phyloP scores from a whole-genome alignment of 2,329 filamentous ascomycete species.

The Hypomyces perniciosus region DNA sequence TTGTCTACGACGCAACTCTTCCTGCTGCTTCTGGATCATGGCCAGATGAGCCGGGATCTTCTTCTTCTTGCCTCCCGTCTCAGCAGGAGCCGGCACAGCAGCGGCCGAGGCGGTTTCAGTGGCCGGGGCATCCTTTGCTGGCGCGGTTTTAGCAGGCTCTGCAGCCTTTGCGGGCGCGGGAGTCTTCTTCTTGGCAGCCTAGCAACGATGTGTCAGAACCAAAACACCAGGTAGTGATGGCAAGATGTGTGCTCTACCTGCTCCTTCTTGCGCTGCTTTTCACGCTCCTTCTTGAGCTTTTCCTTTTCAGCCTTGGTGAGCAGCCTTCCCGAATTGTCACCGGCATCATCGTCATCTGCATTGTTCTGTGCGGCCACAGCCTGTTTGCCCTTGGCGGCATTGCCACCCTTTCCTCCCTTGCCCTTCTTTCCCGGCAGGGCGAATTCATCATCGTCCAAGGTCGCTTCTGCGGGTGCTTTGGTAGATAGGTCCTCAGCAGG shows the following conservation, averaged over 20 bases:
- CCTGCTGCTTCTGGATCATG: conserved; percentile 75
- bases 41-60: conserved; percentile 74
- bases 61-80: conserved; percentile 69
- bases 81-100: conserved; percentile 32
- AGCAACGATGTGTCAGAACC: conserved; percentile 12
- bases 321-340: conserved; percentile 57
- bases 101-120: conserved; percentile 43
- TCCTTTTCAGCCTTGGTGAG: conserved; percentile 99
- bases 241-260: conserved; percentile 51
- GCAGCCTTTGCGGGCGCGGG: conserved; percentile 30
- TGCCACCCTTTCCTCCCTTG: conserved; percentile 43
- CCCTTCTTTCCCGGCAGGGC: conserved; percentile 71
- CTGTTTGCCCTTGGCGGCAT: conserved; percentile 39
- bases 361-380: conserved; percentile 27
- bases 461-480: conserved; percentile 77
- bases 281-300: conserved; percentile 93
- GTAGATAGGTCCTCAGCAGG: conserved; percentile 37
- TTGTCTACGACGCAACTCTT: conserved; percentile 60
- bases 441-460: conserved; percentile 82
- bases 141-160: conserved; percentile 25
- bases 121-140: conserved; percentile 44
- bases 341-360: conserved; percentile 46
- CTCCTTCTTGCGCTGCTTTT: conserved; percentile 98
- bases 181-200: conserved; percentile 78
- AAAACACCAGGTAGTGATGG: not conserved